Conservation (phyloP, 805 yeast species). For the Vanderwaltozyma tropicalis region DNA sequence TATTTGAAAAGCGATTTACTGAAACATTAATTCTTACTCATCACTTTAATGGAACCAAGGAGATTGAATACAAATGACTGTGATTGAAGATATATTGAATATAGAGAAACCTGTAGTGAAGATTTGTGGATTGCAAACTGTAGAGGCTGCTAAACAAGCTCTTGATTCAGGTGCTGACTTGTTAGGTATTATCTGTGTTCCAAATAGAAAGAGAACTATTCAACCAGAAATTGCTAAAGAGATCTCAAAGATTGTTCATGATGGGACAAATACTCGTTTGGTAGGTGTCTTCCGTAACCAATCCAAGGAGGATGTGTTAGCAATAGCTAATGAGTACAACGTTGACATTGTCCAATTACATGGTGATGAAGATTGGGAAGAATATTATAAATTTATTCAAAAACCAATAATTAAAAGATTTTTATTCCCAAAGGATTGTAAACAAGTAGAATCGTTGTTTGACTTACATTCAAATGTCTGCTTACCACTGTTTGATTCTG, state of each 20-base stretch:
- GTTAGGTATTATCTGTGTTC: constrained; percentile 82
- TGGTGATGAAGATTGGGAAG: constrained; percentile 46
- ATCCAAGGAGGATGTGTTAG: constrained; percentile 47
- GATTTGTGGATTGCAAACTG: constrained; percentile 70
- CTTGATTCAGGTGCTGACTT: constrained; percentile 62
- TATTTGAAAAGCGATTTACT: too few relatives aligned
- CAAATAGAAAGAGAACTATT: constrained; percentile 66
- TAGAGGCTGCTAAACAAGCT: constrained; percentile 63
- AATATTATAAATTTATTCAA: constrained; percentile 28
- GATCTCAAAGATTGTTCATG: constrained; percentile 32
- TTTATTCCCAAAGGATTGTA: constrained; percentile 45
- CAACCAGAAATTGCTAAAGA: constrained; percentile 34
- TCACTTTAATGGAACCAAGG: too few relatives aligned
- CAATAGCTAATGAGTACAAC: constrained; percentile 31
- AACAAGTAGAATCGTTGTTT: constrained; percentile 26
- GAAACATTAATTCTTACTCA: too few relatives aligned
- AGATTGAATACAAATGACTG: not conserved
- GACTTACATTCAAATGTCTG: constrained; percentile 5
- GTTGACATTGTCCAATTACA: constrained; percentile 83
- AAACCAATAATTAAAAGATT: constrained; percentile 68
- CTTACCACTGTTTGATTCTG: constrained; percentile 67
- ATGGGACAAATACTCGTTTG: constrained; percentile 37
- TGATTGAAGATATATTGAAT: not conserved
- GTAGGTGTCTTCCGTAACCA: constrained; percentile 93
- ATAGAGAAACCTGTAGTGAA: constrained; percentile 41